Base-by-base conservation (phyloP, 192 early-diverging fungal species). In the Podila verticillata region DNA sequence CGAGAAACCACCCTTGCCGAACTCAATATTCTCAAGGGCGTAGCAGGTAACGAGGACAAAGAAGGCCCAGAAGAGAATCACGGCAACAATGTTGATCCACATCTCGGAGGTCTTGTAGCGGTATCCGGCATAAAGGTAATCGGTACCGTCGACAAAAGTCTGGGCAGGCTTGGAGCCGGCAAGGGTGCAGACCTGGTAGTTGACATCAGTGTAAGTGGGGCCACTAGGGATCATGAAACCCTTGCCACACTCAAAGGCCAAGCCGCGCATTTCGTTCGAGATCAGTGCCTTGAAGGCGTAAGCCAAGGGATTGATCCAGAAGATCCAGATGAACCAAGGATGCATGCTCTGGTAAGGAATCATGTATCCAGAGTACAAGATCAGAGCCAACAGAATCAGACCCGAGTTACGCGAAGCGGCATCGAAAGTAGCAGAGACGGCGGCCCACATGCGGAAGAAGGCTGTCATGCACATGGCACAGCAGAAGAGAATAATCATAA, bases 1-100 rank as follows among this genome's bases (percentile, higher is more conserved):
- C 17, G 83, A 72, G 51, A 81, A 86, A 36, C 87, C 87, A 51
- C 74, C 82, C 48, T 89, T 86, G 4, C 85, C 87, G 51, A 87
- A 87, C 68, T 92, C 89, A 63, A 93, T 72, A 35, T 81, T 84
- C 71, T 95, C 92, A 83, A 92, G 85, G 15, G 85, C 85, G 3
- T 82, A 32, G 17, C 82, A 82, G 59, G 66, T 83, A 13, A 75
- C 47, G 34, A 57, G 17, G 10, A 81, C 84, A 65, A 85, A 87
- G 3, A 87, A 61, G 15, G 84, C 30, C 74, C 84, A 87, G 65
- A 87, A 87, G 8, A 61, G 66, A 61, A 87, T 51, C 10, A 93
- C 84, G 22, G 84, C 91, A 4, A 89, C 71, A 75, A 93, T 89
- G 68, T 92, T 70, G 22, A 84, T 81, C 84, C 90, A 90, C 77